Evolutionary conservation across 345 rosid genomes (phyloP), one percentile per base, ranked within the genome.

Genomic region (Gossypium mustelinum): DNA sequence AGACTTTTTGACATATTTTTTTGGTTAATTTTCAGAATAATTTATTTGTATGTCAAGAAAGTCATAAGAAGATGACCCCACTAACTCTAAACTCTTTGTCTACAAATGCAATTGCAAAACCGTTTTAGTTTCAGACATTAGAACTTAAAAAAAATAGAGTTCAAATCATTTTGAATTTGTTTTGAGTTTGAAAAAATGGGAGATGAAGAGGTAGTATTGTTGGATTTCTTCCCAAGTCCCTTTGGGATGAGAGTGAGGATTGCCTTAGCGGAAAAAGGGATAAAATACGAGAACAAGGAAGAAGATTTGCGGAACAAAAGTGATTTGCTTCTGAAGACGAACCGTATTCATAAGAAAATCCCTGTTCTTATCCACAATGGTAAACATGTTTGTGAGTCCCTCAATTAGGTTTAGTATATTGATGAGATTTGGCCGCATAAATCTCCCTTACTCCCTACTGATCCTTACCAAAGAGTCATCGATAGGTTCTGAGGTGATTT

Each of bases 391-490:
- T 71, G 76, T 70, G 80, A 77, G 48, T 77, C 80, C 0, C 67
- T 77, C 22, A 55, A 72, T 44, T 25, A 16, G 18, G 73, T 77
- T 20, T 57, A 77, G 67, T 77, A 77, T 39, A 64, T 77, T 27
- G 80, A 77, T 25, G 80, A 72, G 76, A 13, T 52, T 51, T 77
- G 80, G 73, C 44, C 20, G 6, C 20, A 45, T 20, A 34, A 43
- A 24, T 64, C 61, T 12, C 72, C 65, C 22, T 47, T 77, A 45
- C 72, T 77, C 4, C 73, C 80, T 55, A 27, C 72, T 51, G 24
- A 77, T 27, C 67, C 80, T 18, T 72, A 77, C 80, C 72, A 10
- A 2, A 44, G 75, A 70, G 79, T 75, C 18, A 73, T 14, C 17
- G 45, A 76, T 20, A 63, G 76, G 13, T 77, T 77, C 48, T 77